Conservation (phyloP, 495 filamentous ascomycete species). For the Rostrohypoxylon terebratum region DNA sequence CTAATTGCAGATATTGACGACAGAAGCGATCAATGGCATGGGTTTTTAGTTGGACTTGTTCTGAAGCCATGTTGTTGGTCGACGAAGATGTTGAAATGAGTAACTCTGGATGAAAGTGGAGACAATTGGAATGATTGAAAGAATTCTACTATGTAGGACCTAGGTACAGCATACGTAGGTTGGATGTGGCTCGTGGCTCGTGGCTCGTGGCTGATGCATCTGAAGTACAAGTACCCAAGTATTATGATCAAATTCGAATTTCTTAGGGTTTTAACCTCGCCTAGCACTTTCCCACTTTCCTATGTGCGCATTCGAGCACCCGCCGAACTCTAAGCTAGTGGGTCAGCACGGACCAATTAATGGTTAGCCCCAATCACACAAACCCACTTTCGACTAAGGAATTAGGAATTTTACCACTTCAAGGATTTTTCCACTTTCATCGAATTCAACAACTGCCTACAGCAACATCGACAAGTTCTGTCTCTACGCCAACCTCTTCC, state of each 20-base stretch:
- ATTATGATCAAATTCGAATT: conserved; percentile 18
- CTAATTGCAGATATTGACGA: conserved; percentile 58
- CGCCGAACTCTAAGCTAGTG: neutral
- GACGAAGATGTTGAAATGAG: neutral
- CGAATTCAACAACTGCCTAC: neutral
- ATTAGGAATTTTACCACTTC: conserved; percentile 8
- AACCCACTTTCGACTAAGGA: conserved; percentile 17
- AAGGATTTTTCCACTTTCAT: conserved; percentile 11
- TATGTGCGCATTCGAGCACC: neutral
- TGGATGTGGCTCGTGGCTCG: neutral
- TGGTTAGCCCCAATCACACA: conserved; percentile 41
- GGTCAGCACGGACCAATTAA: conserved; percentile 18
- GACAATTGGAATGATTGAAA: too few relatives aligned
- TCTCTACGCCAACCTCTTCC: conserved; percentile 20
- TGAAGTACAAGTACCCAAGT: neutral
- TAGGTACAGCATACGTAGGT: too few relatives aligned
- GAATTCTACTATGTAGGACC: too few relatives aligned
- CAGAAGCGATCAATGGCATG: conserved; percentile 51
- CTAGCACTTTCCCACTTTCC: conserved; percentile 11
- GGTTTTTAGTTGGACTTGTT: conserved; percentile 1
- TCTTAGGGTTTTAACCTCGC: conserved; percentile 44
- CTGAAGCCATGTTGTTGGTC: neutral
- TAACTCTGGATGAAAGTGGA: neutral
- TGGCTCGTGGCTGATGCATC: neutral
- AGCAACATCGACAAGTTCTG: conserved; percentile 24